phyloP scores from a whole-genome alignment of 2,329 filamentous ascomycete species.

The Ophiostoma himal-ulmi region DNA sequence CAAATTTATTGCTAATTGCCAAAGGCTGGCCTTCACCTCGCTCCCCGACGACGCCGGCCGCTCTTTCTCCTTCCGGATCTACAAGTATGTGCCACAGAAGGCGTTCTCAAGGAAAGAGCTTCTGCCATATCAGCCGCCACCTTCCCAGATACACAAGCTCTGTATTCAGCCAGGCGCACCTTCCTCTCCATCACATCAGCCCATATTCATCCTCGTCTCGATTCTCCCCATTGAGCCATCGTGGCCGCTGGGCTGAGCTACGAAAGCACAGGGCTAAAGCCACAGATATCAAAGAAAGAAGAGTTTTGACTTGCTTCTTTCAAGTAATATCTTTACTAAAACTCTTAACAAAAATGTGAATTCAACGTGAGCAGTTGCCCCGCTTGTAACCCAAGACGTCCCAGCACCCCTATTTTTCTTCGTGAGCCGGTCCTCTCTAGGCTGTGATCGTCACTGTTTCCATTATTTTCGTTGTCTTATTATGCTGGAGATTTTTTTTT shows the following conservation, averaged over 20 bases:
- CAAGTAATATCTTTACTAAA: neutral
- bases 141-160: neutral
- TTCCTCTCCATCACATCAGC: neutral
- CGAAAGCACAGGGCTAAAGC: slow-evolving; percentile 13
- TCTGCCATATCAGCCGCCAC: neutral
- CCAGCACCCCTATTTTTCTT: slow-evolving; percentile 16
- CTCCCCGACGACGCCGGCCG: slow-evolving; percentile 3
- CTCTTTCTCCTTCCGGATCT: slow-evolving; percentile 16
- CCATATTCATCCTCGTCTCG: neutral
- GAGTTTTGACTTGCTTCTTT: neutral
- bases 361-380: neutral
- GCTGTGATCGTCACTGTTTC: slow-evolving; percentile 6
- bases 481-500: neutral
- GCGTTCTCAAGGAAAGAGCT: slow-evolving; percentile 12
- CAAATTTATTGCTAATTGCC: too few species aligned
- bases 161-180: neutral
- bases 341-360: neutral
- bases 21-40: neutral
- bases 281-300: neutral
- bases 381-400: neutral
- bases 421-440: slow-evolving; percentile 8
- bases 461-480: neutral
- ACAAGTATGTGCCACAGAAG: slow-evolving; percentile 11
- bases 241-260: neutral
- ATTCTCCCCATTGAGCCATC: neutral